Conservation (phyloP, 2,329 filamentous ascomycete genomes). For the Penicillium palitans region DNA sequence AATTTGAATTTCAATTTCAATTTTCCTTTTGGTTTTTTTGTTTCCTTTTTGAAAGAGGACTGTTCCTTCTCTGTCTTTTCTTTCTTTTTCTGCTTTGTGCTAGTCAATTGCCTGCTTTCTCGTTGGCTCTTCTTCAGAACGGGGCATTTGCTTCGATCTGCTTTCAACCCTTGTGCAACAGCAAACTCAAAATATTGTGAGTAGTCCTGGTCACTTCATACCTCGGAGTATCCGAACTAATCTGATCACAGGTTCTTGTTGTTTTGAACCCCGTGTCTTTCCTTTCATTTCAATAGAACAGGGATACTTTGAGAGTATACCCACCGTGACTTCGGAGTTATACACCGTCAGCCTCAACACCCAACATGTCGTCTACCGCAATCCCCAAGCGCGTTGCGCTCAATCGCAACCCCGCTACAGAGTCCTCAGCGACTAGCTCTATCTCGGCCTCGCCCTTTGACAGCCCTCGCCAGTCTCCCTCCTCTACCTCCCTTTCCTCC, state of each 20-base stretch:
- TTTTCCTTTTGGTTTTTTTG: slow-evolving; percentile 7
- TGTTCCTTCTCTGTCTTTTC: slow-evolving; percentile 9
- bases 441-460: slow-evolving; percentile 57
- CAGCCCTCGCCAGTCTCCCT: slow-evolving; percentile 65
- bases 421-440: slow-evolving; percentile 58
- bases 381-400: slow-evolving; percentile 50
- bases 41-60: slow-evolving; percentile 1
- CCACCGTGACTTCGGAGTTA: not conserved
- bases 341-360: not conserved
- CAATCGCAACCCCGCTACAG: slow-evolving; percentile 54
- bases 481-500: slow-evolving; percentile 89
- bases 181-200: not conserved
- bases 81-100: slow-evolving; percentile 7
- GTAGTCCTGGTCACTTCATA: not conserved
- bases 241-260: not conserved
- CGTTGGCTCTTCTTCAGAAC: slow-evolving; percentile 9
- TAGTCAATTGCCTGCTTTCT: slow-evolving; percentile 18
- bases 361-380: slow-evolving; percentile 53
- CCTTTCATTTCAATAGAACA: not conserved
- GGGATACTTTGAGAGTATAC: not conserved
- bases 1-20: not conserved
- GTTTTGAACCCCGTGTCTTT: not conserved
- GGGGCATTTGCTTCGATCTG: slow-evolving; percentile 4
- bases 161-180: slow-evolving; percentile 6
- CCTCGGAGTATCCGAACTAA: not conserved